Conservation (phyloP, 2,329 filamentous ascomycete genomes). For the Sphaerulina vaccinii region DNA sequence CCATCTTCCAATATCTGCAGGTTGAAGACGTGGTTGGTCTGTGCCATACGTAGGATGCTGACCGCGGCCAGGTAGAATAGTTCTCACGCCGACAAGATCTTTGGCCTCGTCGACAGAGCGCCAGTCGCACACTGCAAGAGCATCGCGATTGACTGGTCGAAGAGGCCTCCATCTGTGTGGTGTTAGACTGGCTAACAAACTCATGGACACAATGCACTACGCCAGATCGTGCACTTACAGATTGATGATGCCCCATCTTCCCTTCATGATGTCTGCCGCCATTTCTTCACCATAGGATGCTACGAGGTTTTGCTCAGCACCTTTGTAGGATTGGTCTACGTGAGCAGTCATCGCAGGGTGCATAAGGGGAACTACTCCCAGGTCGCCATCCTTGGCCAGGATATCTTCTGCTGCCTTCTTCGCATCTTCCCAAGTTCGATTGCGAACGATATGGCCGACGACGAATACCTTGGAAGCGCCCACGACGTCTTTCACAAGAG, state of each 20-base stretch:
- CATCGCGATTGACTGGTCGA: conserved; percentile 6
- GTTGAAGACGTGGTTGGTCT: too few relatives aligned
- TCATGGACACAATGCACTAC: too few relatives aligned
- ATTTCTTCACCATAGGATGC: neutral
- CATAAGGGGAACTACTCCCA: neutral
- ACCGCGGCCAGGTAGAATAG: neutral
- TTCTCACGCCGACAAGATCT: conserved; percentile 5
- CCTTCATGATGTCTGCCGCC: neutral
- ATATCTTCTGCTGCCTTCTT: neutral
- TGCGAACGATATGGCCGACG: conserved; percentile 3
- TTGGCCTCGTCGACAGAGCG: conserved; percentile 1
- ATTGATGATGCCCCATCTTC: conserved; percentile 14
- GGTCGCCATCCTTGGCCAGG: neutral
- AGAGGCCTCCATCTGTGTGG: conserved; percentile 8
- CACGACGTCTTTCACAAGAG: neutral
- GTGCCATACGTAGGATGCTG: neutral
- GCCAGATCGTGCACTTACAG: too few relatives aligned
- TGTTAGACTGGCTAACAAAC: too few relatives aligned
- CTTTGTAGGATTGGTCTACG: conserved; percentile 14
- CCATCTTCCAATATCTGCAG: too few relatives aligned
- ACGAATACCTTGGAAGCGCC: conserved; percentile 9
- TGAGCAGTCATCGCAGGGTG: conserved; percentile 4
- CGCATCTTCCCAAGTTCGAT: neutral
- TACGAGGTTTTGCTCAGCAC: neutral
- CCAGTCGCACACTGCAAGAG: conserved; percentile 12